Base-by-base conservation (phyloP, 768 basidiomycete species). In the Mycena kentingensis region DNA sequence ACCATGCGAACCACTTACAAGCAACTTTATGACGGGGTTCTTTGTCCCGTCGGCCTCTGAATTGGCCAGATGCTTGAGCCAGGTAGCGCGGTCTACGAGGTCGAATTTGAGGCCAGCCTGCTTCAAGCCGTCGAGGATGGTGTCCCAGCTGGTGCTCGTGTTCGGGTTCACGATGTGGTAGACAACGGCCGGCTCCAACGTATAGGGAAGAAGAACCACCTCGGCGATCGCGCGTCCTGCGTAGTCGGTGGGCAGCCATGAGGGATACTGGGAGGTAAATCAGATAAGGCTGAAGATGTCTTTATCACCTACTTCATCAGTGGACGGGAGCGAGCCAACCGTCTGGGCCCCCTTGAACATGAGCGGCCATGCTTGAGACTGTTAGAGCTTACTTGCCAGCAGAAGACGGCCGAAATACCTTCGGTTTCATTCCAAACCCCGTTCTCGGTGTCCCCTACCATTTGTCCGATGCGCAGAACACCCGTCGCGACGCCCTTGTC, bases 371-470 rank as follows among this genome's bases (percentile, higher is more conserved):
- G 31, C 52, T 10, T 45, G 41, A 7, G 6, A 18, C 8, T 11
- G 27, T 13, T 19, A 15, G 11, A 25, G 18, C 13, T 19, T 26
- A 15, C 26, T 22, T 4, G 22, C 31, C 35, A 18, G 16, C 18
- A 28, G 32, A 0, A 18, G 1, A 27, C 2, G 32, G 8, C 18
- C 11, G 10, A 22, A 27, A 7, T 46, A 70, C 71, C 61, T 63
- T 73, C 81, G 1, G 79, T 81, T 55, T 79, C 76, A 63, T 80
- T 81, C 80, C 79, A 81, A 4, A 78, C 72, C 6, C 78, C 79
- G 36, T 68, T 60, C 25, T 68, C 47, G 0, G 77, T 73, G 53
- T 82, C 79, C 1, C 80, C 80, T 2, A 78, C 80, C 68, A 82
- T 73, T 55, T 82, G 81, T 3, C 81, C 80, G n/a, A 82, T 79